phyloP scores from a whole-genome alignment of 2,329 filamentous ascomycete species.

The Ophiostoma novo-ulmi region DNA sequence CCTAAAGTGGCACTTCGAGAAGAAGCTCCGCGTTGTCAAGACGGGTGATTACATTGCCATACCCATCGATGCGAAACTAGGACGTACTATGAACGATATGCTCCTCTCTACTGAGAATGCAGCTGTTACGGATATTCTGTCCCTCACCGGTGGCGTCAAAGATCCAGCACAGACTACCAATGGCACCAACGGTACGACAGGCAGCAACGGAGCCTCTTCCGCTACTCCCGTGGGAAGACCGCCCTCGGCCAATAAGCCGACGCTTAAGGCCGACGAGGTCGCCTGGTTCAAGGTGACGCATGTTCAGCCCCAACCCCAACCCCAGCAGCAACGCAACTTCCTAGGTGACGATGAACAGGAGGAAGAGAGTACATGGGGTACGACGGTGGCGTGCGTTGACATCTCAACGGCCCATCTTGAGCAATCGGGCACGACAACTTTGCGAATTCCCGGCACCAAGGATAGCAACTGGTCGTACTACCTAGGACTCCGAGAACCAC shows the following conservation, averaged over 20 bases:
- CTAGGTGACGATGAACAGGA: conserved; percentile 50
- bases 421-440: conserved; percentile 81
- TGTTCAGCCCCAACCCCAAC: conserved; percentile 51
- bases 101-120: conserved; percentile 52
- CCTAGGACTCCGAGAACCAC: conserved; percentile 66
- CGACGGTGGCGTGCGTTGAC: conserved; percentile 75
- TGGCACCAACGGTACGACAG: neutral
- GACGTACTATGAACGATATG: conserved; percentile 72
- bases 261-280: conserved; percentile 52
- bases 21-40: conserved; percentile 74
- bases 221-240: neutral
- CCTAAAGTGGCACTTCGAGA: conserved; percentile 82
- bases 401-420: conserved; percentile 82
- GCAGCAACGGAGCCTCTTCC: conserved; percentile 23
- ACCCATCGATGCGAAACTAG: conserved; percentile 79
- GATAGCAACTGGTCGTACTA: conserved; percentile 87
- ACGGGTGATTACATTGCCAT: conserved; percentile 85
- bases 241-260: neutral
- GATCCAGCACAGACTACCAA: neutral
- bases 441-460: conserved; percentile 69
- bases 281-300: conserved; percentile 92
- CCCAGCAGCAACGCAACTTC: conserved; percentile 30
- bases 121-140: conserved; percentile 66
- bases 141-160: conserved; percentile 42
- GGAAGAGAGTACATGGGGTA: conserved; percentile 69